Percentiles rank a stretch among this genome's conserved stretches.
phyloP scores from a whole-genome alignment of 2,329 filamentous ascomycete species.

The Xylaria sp. region DNA sequence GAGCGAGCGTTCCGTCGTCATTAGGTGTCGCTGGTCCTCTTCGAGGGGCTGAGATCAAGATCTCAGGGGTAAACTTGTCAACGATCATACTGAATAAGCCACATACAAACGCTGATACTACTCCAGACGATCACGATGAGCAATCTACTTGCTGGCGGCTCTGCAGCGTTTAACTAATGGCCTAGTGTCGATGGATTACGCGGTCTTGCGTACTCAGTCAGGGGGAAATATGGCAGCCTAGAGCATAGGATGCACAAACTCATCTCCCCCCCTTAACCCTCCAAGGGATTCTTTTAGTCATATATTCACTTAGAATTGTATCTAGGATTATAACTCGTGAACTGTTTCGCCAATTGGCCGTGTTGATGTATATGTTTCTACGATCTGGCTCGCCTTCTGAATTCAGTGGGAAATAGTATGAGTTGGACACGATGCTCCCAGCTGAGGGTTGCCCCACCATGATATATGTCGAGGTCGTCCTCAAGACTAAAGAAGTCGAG shows the following conservation, averaged over 20 bases:
- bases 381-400: neutral
- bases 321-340: neutral
- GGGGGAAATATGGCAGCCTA: constrained; percentile 23
- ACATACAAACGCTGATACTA: constrained; percentile 10
- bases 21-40: constrained; percentile 54
- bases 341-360: neutral
- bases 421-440: neutral
- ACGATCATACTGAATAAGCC: constrained; percentile 29
- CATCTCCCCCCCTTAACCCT: neutral
- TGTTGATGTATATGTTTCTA: neutral
- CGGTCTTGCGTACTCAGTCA: constrained; percentile 20
- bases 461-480: neutral
- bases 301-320: neutral
- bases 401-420: neutral
- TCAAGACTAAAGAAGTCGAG: neutral
- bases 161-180: neutral
- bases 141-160: neutral
- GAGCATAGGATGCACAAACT: constrained; percentile 2
- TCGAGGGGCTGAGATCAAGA: constrained; percentile 48
- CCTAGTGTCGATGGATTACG: constrained; percentile 12
- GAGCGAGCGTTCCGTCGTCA: constrained; percentile 54
- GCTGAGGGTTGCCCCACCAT: neutral
- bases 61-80: constrained; percentile 50
- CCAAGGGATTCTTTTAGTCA: neutral
- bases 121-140: neutral